Evolutionary conservation across 257 asterid genomes (phyloP).

Genomic region (Gentiana straminea): DNA sequence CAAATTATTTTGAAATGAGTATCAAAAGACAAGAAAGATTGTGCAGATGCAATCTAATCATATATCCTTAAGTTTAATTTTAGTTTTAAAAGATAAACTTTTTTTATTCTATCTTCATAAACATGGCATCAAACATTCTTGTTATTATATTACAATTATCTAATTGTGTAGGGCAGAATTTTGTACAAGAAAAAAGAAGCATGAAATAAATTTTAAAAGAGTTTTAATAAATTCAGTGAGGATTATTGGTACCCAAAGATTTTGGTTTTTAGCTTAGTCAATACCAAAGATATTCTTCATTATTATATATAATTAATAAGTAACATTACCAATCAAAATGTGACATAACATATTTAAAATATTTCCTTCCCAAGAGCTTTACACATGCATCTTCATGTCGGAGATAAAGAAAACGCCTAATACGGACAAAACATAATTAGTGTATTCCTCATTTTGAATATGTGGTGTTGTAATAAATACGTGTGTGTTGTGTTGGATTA

Average conservation of each 20-base stretch:
- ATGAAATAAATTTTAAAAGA: not conserved
- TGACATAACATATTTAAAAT: not conserved
- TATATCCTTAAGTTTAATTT: no score
- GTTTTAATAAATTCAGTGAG: not conserved
- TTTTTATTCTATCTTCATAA: no score
- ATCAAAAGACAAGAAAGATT: no score
- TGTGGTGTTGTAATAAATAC: no score
- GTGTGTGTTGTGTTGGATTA: no score
- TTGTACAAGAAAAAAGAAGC: not conserved
- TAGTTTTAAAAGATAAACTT: no score
- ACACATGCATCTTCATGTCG: not conserved
- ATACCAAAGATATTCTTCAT: constrained; percentile 4
- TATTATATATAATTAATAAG: not conserved
- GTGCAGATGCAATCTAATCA: no score
- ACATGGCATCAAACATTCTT: no score
- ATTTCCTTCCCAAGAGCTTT: not conserved
- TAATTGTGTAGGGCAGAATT: constrained; percentile 6
- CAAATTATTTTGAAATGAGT: no score
- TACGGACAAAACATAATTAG: not conserved
- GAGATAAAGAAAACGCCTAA: not conserved
- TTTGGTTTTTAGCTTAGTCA: constrained; percentile 6
- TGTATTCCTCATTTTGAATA: not conserved
- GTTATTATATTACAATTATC: no score
- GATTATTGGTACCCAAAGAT: constrained; percentile 3
- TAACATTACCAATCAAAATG: no score